Evolutionary conservation across 1,139 yeast species (phyloP).

Genomic region (Yamadazyma dushanensis): DNA sequence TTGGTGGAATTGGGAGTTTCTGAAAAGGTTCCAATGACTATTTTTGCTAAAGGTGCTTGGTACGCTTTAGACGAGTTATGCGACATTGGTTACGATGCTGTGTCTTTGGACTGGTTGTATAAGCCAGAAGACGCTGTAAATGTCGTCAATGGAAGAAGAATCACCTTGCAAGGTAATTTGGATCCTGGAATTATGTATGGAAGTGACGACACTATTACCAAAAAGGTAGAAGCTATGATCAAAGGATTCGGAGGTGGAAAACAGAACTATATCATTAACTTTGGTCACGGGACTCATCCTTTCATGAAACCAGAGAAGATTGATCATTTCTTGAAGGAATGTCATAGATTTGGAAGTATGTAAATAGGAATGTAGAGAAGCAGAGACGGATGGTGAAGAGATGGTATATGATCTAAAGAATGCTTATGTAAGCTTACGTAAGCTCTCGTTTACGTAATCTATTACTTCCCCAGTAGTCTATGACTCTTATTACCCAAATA

Average conservation of each 20-base stretch:
- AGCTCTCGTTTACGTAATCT: no score
- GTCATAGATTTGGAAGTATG: slow-evolving; percentile 69
- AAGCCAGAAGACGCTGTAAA: slow-evolving; percentile 84
- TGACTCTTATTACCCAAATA: no score
- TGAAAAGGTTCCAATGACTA: slow-evolving; percentile 80
- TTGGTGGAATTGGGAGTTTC: slow-evolving; percentile 67
- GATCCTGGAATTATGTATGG: slow-evolving; percentile 97
- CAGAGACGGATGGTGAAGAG: no score
- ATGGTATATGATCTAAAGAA: no score
- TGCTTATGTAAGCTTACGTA: no score
- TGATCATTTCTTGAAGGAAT: slow-evolving; percentile 79
- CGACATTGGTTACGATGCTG: slow-evolving; percentile 79
- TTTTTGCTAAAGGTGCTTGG: slow-evolving; percentile 98
- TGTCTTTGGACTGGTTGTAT: slow-evolving; percentile 90
- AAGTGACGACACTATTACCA: slow-evolving; percentile 71
- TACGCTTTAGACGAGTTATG: slow-evolving; percentile 88
- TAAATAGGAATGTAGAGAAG: slow-evolving; percentile 2
- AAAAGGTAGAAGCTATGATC: slow-evolving; percentile 85
- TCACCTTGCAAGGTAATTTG: slow-evolving; percentile 88
- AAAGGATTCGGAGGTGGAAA: slow-evolving; percentile 90
- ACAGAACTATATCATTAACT: slow-evolving; percentile 84
- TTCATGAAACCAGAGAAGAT: slow-evolving; percentile 92
- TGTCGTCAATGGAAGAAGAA: slow-evolving; percentile 71
- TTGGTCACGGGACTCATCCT: slow-evolving; percentile 98
- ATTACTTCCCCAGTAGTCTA: no score